Base-by-base conservation (phyloP, 306 rosid genomes). In the Quercus gilva region DNA sequence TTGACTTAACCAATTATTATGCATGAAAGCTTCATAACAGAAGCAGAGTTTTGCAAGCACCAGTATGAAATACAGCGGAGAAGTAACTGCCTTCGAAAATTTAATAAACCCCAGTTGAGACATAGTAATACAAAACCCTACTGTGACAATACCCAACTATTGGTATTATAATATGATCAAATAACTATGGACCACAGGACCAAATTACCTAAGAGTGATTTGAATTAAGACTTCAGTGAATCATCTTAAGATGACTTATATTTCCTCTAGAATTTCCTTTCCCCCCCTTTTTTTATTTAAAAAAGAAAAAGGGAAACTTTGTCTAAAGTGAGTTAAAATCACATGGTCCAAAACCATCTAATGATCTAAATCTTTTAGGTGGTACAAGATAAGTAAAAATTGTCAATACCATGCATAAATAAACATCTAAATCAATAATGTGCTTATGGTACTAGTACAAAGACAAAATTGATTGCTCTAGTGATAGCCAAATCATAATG, bases 401-500 rank as follows among this genome's bases (percentile, higher is more conserved):
- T 18, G 52, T 8, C 23, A 10, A 35, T n/a, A 33, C 49, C 72
- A 19, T 67, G 72, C 21, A 8, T 8, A 67, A 31, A 43, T 58
- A 45, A 73, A 80, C 56, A 74, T 33, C 25, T 74, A 71, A 35
- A 75, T 76, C 41, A 69, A 71, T 31, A 31, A 56, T 28, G 64
- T 28, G 56, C 58, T 71, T 78, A 56, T 67, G 59, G 57, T 69
- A 61, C 43, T 58, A n/a, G 58, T 5, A 79, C 61, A 69, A 63
- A 41, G 72, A 49, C 55, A 23, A 45, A 45, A 69, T 61, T 69
- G 55, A 55, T 49, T 25, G 31, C n/a, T 17, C 21, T 26, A 68
- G 51, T 5, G 58, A 53, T 70, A 82, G 81, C 55, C 77, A 74
- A 58, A 71, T 75, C 70, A 78, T 63, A 65, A n/a, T 23, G 67